Conservation (phyloP, 495 filamentous ascomycete genomes). For the Aspergillus cavernicola region DNA sequence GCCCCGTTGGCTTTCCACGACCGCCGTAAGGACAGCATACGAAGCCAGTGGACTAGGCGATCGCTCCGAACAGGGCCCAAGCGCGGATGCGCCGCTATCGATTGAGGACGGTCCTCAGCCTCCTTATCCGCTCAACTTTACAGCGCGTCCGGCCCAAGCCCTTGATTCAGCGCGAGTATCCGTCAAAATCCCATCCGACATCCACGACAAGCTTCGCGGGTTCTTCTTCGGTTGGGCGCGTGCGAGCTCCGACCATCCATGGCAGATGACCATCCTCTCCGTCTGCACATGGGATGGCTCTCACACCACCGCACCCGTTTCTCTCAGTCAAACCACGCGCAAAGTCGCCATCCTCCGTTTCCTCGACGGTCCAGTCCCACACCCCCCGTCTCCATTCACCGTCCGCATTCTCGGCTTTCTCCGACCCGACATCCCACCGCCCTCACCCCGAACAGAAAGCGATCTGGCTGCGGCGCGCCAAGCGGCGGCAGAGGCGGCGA, state of each 20-base stretch:
- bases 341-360: slow-evolving; percentile 45
- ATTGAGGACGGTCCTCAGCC: slow-evolving; percentile 49
- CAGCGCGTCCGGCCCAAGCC: slow-evolving; percentile 30
- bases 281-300: slow-evolving; percentile 35
- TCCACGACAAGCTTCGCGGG: slow-evolving; percentile 49
- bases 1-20: slow-evolving; percentile 40
- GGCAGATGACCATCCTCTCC: slow-evolving; percentile 54
- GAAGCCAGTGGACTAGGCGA: slow-evolving; percentile 34
- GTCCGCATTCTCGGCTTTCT: slow-evolving; percentile 55
- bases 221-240: slow-evolving; percentile 63
- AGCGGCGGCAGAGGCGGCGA: slow-evolving; percentile 33
- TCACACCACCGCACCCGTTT: slow-evolving; percentile 26
- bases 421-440: slow-evolving; percentile 26
- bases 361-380: slow-evolving; percentile 29
- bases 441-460: slow-evolving; percentile 21
- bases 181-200: slow-evolving; percentile 43
- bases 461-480: slow-evolving; percentile 28
- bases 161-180: slow-evolving; percentile 15
- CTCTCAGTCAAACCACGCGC: slow-evolving; percentile 38
- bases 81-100: slow-evolving; percentile 1
- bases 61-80: slow-evolving; percentile 4
- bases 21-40: slow-evolving; percentile 41
- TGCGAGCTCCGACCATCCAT: slow-evolving; percentile 29
- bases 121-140: slow-evolving; percentile 57
- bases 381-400: slow-evolving; percentile 25